phyloP scores from a whole-genome alignment of 2,329 filamentous ascomycete species.

The Pseudogymnoascus sp. region DNA sequence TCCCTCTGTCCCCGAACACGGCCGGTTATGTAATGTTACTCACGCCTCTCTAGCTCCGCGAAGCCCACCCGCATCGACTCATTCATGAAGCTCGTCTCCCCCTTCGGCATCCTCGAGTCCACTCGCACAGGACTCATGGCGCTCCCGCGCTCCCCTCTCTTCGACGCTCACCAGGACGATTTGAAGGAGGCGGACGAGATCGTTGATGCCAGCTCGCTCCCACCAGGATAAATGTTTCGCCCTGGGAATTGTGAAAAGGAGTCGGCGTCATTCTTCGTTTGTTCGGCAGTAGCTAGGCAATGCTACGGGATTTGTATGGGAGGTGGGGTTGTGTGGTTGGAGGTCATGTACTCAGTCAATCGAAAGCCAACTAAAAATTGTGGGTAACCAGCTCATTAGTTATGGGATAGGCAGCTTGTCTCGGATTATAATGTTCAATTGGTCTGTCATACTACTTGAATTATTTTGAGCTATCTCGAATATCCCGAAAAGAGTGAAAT shows the following conservation, averaged over 20 bases:
- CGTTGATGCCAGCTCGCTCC: conserved; percentile 87
- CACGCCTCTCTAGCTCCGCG: conserved; percentile 54
- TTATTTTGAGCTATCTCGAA: neutral
- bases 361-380: neutral
- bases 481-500: neutral
- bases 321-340: conserved; percentile 6
- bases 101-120: conserved; percentile 94
- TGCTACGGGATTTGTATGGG: neutral
- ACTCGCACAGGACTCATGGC: conserved; percentile 96
- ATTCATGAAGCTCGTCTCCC: conserved; percentile 89
- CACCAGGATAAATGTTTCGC: conserved; percentile 59
- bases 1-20: neutral
- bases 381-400: neutral
- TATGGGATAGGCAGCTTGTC: conserved; percentile 9
- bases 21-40: conserved; percentile 16
- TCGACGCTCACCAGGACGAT: conserved; percentile 60
- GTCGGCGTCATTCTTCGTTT: conserved; percentile 12
- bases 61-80: conserved; percentile 92
- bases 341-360: conserved; percentile 3
- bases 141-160: conserved; percentile 81
- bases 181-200: conserved; percentile 87
- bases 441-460: conserved; percentile 1
- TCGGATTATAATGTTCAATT: conserved; percentile 10
- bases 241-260: neutral
- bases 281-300: conserved; percentile 4